Base-by-base conservation (phyloP, 176 grass and related monocot species). In the Aegilops sharonensis region DNA sequence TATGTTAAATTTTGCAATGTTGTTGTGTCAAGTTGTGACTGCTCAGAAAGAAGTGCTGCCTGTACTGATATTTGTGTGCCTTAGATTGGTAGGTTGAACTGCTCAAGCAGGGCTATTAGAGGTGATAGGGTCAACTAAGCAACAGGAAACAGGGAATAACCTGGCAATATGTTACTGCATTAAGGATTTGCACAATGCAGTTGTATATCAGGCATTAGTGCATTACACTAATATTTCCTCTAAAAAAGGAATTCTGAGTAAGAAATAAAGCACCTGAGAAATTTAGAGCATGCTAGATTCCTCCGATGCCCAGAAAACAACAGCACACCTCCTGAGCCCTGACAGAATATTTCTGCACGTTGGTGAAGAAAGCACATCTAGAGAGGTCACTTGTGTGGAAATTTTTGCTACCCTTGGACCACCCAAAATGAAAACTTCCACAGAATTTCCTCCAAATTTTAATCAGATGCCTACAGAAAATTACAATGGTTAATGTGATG, bases 381-480 rank as follows among this genome's bases (percentile, higher is more conserved):
- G 15, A 82, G 64, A 40, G 11, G 11, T 54, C 17, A 64, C 31
- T 64, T 79, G 34, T 25, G 30, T 80, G 23, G 30, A 72, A 54
- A 17, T 15, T 62, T 67, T 47, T 52, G 18, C 64, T 66, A 64
- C 31, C 60, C 81, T 56, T 43, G 24, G 39, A 32, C 61, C 36
- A 67, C 12, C 65, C 5, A n/a, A 25, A 32, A 25, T 57, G 66
- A 78, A 86, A 52, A 59, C 40, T 70, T 77, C 15, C 20, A 71
- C 1, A 32, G n/a, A 45, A 75, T 47, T 61, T 32, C 78, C 70
- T 60, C 54, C 8, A 56, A 21, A 59, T 68, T 45, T 77, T 52
- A 72, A 83, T 32, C 54, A 78, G 39, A 70, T 64, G 66, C 64
- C 72, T 73, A 78, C 36, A 34, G 27, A 72, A 82, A 82, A 73